These are phyloP conservation scores for Letharia columbiana DNA, from an alignment of 495 filamentous ascomycete genomes.

Conservation along the genomic window DNA sequence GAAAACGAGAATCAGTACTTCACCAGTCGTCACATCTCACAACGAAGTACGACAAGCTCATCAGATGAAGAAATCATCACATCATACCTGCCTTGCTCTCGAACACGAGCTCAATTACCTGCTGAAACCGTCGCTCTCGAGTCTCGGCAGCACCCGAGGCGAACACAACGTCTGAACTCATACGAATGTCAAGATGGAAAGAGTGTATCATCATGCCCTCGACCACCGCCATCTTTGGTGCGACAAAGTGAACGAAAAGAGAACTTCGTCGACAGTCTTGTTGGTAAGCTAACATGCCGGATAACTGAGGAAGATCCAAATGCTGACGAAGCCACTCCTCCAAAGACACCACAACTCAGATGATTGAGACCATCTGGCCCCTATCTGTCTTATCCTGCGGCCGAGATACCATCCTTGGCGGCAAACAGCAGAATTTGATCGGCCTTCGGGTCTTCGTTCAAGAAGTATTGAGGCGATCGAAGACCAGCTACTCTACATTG, in stretches of 20 bases:
- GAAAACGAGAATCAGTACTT: conserved; percentile 34
- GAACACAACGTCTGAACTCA: conserved; percentile 48
- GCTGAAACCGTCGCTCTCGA: conserved; percentile 51
- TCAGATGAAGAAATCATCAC: conserved; percentile 12
- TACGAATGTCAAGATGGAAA: conserved; percentile 34
- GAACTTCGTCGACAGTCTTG: conserved; percentile 93
- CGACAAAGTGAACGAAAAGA: conserved; percentile 90
- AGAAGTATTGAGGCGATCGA: conserved; percentile 87
- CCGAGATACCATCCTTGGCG: conserved; percentile 38
- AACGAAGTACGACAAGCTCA: conserved; percentile 4
- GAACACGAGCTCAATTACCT: conserved; percentile 16
- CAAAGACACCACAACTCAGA: conserved; percentile 92
- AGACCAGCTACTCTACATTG: conserved; percentile 93
- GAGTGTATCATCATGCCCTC: conserved; percentile 43
- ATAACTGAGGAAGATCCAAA: conserved; percentile 23
- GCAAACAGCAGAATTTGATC: conserved; percentile 56
- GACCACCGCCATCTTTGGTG: conserved; percentile 70
- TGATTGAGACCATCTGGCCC: conserved; percentile 98
- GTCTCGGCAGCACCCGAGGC: conserved; percentile 72
- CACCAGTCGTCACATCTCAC: conserved; percentile 4
- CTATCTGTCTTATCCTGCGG: conserved; percentile 42
- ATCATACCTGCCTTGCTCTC: background rate
- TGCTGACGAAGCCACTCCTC: conserved; percentile 25
- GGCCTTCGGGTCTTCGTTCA: conserved; percentile 93
- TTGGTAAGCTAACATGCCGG: conserved; percentile 65